Conservation (phyloP, 345 rosid genomes). For the Adansonia digitata region DNA sequence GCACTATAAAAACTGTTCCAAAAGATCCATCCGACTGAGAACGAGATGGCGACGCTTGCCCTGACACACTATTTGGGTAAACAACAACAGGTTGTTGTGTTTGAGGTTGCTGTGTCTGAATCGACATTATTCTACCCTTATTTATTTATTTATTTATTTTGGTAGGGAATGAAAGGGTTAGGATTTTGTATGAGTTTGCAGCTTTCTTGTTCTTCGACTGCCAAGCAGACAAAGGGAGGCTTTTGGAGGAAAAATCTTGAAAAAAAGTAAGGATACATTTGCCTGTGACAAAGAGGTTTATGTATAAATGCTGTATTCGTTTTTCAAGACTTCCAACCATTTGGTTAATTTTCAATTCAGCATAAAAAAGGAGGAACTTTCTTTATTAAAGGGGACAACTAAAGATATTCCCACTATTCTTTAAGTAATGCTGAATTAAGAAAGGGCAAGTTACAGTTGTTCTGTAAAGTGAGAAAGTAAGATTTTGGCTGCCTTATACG, state of each 20-base stretch:
- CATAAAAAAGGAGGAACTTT: conserved; percentile 5
- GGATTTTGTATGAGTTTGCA: too few species aligned
- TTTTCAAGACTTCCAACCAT: background rate
- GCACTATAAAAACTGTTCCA: conserved; percentile 48
- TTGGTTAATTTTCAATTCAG: background rate
- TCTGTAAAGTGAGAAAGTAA: conserved; percentile 2
- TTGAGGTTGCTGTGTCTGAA: conserved; percentile 13
- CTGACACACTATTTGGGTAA: conserved; percentile 36
- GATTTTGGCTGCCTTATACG: background rate
- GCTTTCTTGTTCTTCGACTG: conserved; percentile 37
- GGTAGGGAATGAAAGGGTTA: too few species aligned
- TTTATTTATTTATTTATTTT: too few species aligned
- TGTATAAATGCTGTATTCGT: background rate
- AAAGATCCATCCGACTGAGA: conserved; percentile 54
- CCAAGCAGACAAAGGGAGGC: conserved; percentile 28
- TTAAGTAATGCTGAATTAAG: background rate
- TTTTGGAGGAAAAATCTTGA: conserved; percentile 14
- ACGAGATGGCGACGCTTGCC: conserved; percentile 22
- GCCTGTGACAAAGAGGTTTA: conserved; percentile 12
- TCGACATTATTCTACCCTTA: conserved; percentile 14
- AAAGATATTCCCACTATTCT: conserved; percentile 1
- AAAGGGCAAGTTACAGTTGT: background rate
- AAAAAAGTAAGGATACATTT: conserved; percentile 29
- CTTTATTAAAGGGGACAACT: conserved; percentile 10
- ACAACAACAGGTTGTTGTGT: conserved; percentile 34